Evolutionary conservation across 371 early-diverging fungal species (phyloP), one percentile per base, ranked within the genome.

Genomic region (Actinomortierella ambigua): DNA sequence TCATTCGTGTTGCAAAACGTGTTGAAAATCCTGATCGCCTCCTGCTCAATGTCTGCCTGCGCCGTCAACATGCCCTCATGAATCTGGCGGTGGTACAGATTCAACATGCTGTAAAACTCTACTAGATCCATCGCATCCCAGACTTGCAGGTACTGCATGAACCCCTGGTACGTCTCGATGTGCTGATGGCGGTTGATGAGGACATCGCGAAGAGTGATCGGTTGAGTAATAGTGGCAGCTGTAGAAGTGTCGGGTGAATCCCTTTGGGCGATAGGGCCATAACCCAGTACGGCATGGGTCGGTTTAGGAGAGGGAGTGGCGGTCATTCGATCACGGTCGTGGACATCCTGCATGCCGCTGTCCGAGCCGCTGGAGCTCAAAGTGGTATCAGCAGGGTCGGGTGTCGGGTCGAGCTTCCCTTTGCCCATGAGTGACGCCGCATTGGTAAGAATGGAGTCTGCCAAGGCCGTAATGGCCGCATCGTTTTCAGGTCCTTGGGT

Each of bases 121-220:
- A 50, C 61, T 6, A 71, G 50, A 26, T 71, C 71, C 71, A 65
- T 59, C n/a, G 66, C 71, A 27, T 71, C 71, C 71, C 71, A 71
- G 39, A 71, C 65, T 34, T 62, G 66, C 6, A 65, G 53, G 20
- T 71, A 71, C 5, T 57, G 46, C 66, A 71, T 71, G 46, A 71
- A 71, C n/a, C 61, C 71, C 22, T 71, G 71, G 27, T 55, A 71
- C 6, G 55, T 8, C 18, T 71, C 63, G 20, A 56, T 55, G 18
- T 71, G 62, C 5, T 65, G 59, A 23, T 53, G 59, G 23, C 61
- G 65, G 56, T 71, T 24, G 5, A 47, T 51, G 17, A 71, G 59
- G 7, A 71, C 57, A 5, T 55, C 47, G 5, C 54, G 61, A 27
- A 71, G 22, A 13, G 63, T 60, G 28, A 59, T 20, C 8, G 17